These are phyloP conservation scores for Cryptosporidium ubiquitum DNA, from an alignment of 169 alveolate species.

Conservation along the genomic window DNA sequence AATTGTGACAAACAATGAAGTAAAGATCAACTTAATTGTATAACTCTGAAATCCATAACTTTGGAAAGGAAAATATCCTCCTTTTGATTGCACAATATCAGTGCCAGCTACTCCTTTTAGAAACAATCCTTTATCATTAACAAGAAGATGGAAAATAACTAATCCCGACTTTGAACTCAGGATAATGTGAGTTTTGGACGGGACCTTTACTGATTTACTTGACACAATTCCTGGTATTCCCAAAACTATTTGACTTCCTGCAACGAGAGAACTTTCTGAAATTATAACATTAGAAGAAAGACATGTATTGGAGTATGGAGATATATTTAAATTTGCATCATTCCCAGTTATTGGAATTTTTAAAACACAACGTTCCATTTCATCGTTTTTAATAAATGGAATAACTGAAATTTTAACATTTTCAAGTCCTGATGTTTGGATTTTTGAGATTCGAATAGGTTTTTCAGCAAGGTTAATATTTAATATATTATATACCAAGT, in stretches of 20 bases:
- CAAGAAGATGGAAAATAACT: neutral
- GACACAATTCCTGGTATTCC: constrained; percentile 41
- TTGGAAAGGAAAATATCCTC: constrained; percentile 49
- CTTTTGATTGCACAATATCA: constrained; percentile 45
- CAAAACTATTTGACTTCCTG: constrained; percentile 47
- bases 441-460: constrained; percentile 28
- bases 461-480: constrained; percentile 44
- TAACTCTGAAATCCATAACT: constrained; percentile 54
- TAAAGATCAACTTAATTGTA: constrained; percentile 1
- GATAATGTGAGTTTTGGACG: neutral
- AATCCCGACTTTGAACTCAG: constrained; percentile 28
- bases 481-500: constrained; percentile 30
- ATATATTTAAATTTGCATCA: neutral
- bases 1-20: constrained; percentile 22
- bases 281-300: constrained; percentile 6
- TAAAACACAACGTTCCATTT: constrained; percentile 13
- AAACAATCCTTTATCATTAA: constrained; percentile 43
- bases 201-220: constrained; percentile 11
- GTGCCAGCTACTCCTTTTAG: constrained; percentile 14
- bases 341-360: neutral
- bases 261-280: neutral
- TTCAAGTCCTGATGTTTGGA: constrained; percentile 17
- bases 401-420: neutral
- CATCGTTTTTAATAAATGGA: constrained; percentile 33
- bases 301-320: constrained; percentile 52